Evolutionary conservation across 768 basidiomycete genomes (phyloP), one percentile per base, ranked within the genome.

Genomic region (Ramaria sp.): DNA sequence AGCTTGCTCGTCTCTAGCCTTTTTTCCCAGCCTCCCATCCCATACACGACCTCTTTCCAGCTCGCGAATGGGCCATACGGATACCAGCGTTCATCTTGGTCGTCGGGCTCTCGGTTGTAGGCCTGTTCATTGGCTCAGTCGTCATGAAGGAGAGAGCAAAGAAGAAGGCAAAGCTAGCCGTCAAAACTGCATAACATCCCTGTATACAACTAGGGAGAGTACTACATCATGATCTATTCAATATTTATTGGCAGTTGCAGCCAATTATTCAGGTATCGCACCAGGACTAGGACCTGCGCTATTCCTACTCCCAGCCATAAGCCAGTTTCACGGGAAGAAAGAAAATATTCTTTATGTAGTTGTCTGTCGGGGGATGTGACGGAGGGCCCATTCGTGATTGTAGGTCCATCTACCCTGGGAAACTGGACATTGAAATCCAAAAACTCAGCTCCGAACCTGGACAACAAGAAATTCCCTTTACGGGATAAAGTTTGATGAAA

Each of bases 11-110:
- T 58, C n/a, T 58, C 41, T 54, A 85, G 84, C 94, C 94, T 6
- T 91, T 96, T 74, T 82, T 96, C 60, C 84, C 89, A 58, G 60
- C 75, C 1, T 77, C 81, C 2, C 91, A 82, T 63, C 79, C 83
- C 19, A 73, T 95, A 31, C 90, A 93, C 60, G 62, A 65, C 43
- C 83, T 80, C 70, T 97, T 98, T 68, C 95, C 91, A 0, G 67
- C 88, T 5, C 76, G 94, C 50, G 91, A 96, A 74, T 97, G 93
- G 91, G 94, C 91, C 10, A 75, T 97, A 51, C 81, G 88, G 19
- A 68, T 97, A 47, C 93, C 94, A 39, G 86, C 88, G 2, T 79
- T 91, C 68, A 72, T 94, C 51, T 79, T 98, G 7, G 76, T 93
- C 5, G 65, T 87, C 9, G 94, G 93, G 6, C 71, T 96, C 38